Conservation (phyloP, 805 yeast genomes). For the Ogataea pini region DNA sequence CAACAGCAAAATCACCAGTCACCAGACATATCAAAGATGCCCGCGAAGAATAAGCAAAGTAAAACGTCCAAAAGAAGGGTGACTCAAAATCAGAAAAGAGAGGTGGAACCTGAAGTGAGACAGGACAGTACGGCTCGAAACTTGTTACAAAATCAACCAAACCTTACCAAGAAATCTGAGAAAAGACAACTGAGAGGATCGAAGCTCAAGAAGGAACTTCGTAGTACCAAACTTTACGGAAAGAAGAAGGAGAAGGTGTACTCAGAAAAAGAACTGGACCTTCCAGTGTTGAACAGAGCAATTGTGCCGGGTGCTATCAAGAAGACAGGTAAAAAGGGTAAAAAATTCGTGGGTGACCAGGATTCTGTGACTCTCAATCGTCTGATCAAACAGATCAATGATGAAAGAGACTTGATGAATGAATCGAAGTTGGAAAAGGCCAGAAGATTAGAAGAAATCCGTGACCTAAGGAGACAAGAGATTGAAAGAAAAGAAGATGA, state of each 20-base stretch:
- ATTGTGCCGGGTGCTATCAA: conserved; percentile 79
- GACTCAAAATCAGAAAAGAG: conserved; percentile 53
- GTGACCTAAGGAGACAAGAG: conserved; percentile 85
- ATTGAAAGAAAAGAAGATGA: conserved; percentile 79
- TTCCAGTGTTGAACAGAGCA: conserved; percentile 81
- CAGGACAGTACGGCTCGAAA: conserved; percentile 71
- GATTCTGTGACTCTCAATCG: conserved; percentile 64
- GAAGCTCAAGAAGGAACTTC: conserved; percentile 65
- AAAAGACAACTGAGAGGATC: conserved; percentile 50
- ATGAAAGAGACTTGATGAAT: conserved; percentile 70
- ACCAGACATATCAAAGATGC: conserved; percentile 21
- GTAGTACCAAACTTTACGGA: conserved; percentile 66
- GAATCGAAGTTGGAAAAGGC: conserved; percentile 92
- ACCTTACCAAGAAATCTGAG: conserved; percentile 58
- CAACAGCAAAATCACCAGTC: too few species aligned
- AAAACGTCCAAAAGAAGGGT: conserved; percentile 57
- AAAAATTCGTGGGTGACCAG: conserved; percentile 71
- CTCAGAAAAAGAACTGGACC: conserved; percentile 74
- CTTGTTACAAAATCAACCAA: conserved; percentile 57
- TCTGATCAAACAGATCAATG: conserved; percentile 78
- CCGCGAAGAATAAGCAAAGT: conserved; percentile 44
- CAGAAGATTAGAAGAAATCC: conserved; percentile 81
- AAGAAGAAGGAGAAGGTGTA: conserved; percentile 57
- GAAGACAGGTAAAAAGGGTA: conserved; percentile 83
- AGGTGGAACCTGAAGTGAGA: conserved; percentile 64